phyloP scores from a whole-genome alignment of 78 protist species.

The Dictyostelium firmibasis region DNA sequence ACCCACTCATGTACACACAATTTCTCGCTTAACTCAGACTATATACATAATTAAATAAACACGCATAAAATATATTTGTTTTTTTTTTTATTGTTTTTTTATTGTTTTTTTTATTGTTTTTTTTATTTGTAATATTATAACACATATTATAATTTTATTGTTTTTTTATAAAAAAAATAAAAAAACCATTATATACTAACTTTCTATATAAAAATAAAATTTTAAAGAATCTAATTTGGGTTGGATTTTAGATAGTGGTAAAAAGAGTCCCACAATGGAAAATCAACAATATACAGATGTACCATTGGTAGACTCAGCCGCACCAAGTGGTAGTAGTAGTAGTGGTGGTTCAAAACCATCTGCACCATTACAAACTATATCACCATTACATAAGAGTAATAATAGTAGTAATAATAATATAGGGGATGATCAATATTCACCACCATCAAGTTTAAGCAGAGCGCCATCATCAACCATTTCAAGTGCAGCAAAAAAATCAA shows the following conservation, averaged over 20 bases:
- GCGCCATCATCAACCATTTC: background rate
- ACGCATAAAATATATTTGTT: background rate
- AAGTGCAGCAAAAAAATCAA: background rate
- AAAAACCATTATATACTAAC: background rate
- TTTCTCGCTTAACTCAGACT: background rate
- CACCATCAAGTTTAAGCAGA: constrained; percentile 22
- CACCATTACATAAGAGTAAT: background rate
- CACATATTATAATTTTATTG: too few species aligned
- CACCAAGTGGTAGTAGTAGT: background rate
- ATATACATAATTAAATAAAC: background rate
- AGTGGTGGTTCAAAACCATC: background rate
- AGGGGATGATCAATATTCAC: background rate
- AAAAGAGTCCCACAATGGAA: constrained; percentile 10
- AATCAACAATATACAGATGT: background rate
- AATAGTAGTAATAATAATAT: background rate
- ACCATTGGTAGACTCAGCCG: background rate
- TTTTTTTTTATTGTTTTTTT: background rate
- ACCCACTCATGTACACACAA: background rate
- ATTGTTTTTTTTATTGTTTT: background rate
- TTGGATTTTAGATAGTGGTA: constrained; percentile 38
- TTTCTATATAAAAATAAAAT: background rate
- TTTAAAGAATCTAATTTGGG: background rate
- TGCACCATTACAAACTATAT: background rate
- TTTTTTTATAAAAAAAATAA: background rate
- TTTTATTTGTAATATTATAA: background rate